A percentile compares a stretch with the other conserved stretches of the same genome.
These are phyloP conservation scores for Coniochaeta prunicola DNA, from an alignment of 2,329 filamentous ascomycete genomes.

Conservation along the genomic window DNA sequence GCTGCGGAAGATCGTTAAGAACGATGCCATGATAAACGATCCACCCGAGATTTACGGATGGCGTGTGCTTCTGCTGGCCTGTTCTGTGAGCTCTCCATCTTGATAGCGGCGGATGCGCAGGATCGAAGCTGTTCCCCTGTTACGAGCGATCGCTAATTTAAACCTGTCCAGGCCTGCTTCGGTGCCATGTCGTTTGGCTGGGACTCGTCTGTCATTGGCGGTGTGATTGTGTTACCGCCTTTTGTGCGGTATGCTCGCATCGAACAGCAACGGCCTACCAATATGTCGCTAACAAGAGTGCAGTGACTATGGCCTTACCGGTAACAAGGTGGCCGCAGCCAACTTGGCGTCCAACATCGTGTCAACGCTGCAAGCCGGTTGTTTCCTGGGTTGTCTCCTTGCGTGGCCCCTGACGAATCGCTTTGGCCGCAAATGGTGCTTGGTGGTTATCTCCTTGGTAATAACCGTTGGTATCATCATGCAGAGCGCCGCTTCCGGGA, in stretches of 20 bases:
- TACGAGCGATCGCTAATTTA: neutral
- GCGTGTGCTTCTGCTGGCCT: constrained; percentile 58
- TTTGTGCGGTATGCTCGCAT: constrained; percentile 35
- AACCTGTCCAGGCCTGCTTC: constrained; percentile 28
- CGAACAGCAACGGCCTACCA: neutral
- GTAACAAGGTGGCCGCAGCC: constrained; percentile 30
- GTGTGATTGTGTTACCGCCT: constrained; percentile 51
- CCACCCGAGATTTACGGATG: constrained; percentile 64
- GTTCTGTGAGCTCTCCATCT: constrained; percentile 31
- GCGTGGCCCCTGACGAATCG: constrained; percentile 43
- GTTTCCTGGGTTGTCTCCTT: constrained; percentile 30
- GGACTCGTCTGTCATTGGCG: constrained; percentile 59
- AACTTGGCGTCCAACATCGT: constrained; percentile 58
- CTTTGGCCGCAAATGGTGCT: constrained; percentile 44
- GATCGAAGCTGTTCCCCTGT: neutral
- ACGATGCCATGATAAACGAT: constrained; percentile 58
- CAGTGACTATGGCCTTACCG: constrained; percentile 45
- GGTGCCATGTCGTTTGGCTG: constrained; percentile 52
- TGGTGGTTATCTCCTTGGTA: constrained; percentile 46
- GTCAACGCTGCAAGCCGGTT: constrained; percentile 42
- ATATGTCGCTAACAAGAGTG: neutral
- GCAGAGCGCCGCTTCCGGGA: constrained; percentile 50
- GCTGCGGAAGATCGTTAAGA: constrained; percentile 38
- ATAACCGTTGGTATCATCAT: constrained; percentile 53
- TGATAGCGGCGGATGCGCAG: neutral